A percentile compares a stretch with the other conserved stretches of the same genome.
Conservation (phyloP, 805 yeast genomes). For the Sporopachydermia quercuum region DNA sequence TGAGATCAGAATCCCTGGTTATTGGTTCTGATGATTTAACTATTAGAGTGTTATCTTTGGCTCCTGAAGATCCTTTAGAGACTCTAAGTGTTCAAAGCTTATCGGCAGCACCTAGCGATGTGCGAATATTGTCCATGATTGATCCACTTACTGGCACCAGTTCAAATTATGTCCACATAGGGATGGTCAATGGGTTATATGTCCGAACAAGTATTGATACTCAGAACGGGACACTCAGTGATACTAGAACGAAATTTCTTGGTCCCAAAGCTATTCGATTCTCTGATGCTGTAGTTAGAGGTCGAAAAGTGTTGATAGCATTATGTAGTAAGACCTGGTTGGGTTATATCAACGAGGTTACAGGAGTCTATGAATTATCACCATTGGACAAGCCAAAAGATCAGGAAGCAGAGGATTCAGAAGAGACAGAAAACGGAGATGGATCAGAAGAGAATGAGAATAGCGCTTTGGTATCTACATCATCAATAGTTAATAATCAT, state of each 20-base stretch:
- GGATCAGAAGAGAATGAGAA: constrained; percentile 4
- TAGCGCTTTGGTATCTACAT: not conserved
- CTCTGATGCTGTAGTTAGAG: constrained; percentile 20
- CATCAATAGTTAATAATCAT: too few species aligned
- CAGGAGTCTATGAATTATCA: constrained; percentile 24
- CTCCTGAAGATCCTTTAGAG: constrained; percentile 44
- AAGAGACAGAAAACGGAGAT: constrained; percentile 9
- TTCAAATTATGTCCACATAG: constrained; percentile 45
- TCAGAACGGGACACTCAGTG: constrained; percentile 43
- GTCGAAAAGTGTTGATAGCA: constrained; percentile 28
- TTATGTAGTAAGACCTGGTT: constrained; percentile 43
- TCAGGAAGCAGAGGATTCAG: constrained; percentile 11
- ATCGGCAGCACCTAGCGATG: constrained; percentile 31
- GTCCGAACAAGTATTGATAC: constrained; percentile 44
- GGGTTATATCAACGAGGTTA: constrained; percentile 23
- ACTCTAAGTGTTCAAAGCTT: constrained; percentile 50
- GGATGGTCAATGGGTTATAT: constrained; percentile 74
- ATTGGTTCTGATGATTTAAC: constrained; percentile 63
- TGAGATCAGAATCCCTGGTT: constrained; percentile 42
- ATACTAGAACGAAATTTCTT: constrained; percentile 53
- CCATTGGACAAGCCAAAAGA: constrained; percentile 29
- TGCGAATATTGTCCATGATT: constrained; percentile 21
- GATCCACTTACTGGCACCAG: constrained; percentile 7
- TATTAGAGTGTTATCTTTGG: constrained; percentile 50
- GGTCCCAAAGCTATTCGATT: constrained; percentile 55